Percentiles rank a stretch among this genome's conserved stretches.
These are phyloP conservation scores for Obelidium mucronatum DNA, from an alignment of 192 early-diverging fungal species.

Conservation along the genomic window DNA sequence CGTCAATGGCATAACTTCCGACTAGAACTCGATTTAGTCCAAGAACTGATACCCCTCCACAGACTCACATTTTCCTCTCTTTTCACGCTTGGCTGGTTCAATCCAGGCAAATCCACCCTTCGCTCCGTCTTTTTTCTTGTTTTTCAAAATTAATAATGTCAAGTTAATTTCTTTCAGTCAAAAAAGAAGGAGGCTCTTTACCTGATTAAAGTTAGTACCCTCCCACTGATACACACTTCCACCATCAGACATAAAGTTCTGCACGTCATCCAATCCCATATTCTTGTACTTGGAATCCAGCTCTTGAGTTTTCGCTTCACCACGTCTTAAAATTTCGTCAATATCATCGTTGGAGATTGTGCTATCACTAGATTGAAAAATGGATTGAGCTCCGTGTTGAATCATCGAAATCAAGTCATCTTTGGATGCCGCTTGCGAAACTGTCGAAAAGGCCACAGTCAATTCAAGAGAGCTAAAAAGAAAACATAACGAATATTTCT, in stretches of 20 bases:
- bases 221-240: conserved; percentile 92
- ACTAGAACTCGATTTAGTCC: background rate
- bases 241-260: conserved; percentile 79
- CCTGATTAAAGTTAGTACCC: conserved; percentile 88
- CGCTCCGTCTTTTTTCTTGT: conserved; percentile 52
- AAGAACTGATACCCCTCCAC: background rate
- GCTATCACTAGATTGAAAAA: conserved; percentile 75
- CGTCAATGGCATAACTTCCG: conserved; percentile 88
- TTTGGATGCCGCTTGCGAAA: conserved; percentile 62
- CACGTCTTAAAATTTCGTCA: conserved; percentile 78
- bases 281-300: conserved; percentile 89
- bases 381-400: conserved; percentile 90
- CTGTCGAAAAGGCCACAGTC: background rate
- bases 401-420: conserved; percentile 96
- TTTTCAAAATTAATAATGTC: conserved; percentile 13
- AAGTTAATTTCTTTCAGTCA: background rate
- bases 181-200: background rate
- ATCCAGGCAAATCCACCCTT: conserved; percentile 80
- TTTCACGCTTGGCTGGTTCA: conserved; percentile 92
- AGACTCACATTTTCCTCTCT: conserved; percentile 62
- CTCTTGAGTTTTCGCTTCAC: conserved; percentile 89
- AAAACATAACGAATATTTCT: conserved; percentile 63
- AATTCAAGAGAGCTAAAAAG: conserved; percentile 4
- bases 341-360: conserved; percentile 84
- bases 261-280: conserved; percentile 91